Evolutionary conservation across 345 rosid genomes (phyloP), one percentile per base, ranked within the genome.

Genomic region (Brassica incana): DNA sequence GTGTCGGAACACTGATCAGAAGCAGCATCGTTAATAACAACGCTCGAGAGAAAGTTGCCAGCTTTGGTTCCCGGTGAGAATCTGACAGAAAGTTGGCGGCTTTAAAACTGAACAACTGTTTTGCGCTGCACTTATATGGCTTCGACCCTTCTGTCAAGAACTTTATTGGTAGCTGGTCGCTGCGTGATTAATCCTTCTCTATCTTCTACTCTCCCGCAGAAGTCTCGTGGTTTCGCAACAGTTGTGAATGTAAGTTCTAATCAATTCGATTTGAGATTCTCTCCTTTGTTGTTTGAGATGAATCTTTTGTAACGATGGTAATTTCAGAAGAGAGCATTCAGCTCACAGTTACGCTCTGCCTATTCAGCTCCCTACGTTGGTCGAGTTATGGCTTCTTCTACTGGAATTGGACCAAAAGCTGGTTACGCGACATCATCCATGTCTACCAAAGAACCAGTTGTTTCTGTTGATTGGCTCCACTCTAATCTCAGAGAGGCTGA

Each of bases 381-480:
- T 84, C 77, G 66, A 64, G 76, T 75, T 18, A 90, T 89, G 92
- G 91, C 90, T 83, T 90, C 91, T 83, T 90, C 86, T 74, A 77
- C 86, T 8, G 76, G 73, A 43, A 75, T 52, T 76, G 87, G 81
- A 15, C 33, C 82, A 8, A 85, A 78, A 72, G 78, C 80, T 74
- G 64, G 35, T 67, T 90, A 80, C 77, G 88, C 90, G 0, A 85
- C 88, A 30, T 84, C 82, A 30, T 85, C 91, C 18, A 38, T 82
- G 56, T 82, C 94, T 60, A 77, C 86, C 56, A 83, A 71, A 58
- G 94, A 88, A 56, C 94, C 98, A 40, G 92, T 91, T 80, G 92
- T 93, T 73, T 96, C 97, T 50, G 98, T 88, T 71, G 97, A 91
- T 85, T 92, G 99, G 99, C 97, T 96, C 67, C 89, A 92, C 65